Conservation (phyloP, 2,329 filamentous ascomycete species). For the Ampelomyces quisqualis region DNA sequence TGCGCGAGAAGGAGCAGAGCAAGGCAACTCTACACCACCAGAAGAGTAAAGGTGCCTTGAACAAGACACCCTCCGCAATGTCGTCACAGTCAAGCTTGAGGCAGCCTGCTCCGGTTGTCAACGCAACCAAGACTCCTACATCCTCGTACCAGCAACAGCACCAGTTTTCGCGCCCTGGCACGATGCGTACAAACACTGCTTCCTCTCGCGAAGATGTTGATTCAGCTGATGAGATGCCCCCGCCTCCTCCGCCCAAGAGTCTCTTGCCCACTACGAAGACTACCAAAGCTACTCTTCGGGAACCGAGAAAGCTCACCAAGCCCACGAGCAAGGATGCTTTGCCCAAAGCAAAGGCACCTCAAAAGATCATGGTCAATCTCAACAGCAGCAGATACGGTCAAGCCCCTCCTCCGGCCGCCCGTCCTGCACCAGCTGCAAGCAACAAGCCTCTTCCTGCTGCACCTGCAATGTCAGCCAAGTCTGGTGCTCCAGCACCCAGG, state of each 20-base stretch:
- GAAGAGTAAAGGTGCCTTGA: slow-evolving; percentile 36
- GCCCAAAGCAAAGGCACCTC: slow-evolving; percentile 63
- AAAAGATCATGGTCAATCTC: slow-evolving; percentile 64
- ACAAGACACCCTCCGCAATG: slow-evolving; percentile 55
- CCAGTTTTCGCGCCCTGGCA: slow-evolving; percentile 31
- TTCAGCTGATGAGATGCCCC: slow-evolving; percentile 58
- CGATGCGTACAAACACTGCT: slow-evolving; percentile 30
- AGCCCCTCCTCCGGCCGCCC: slow-evolving; percentile 56
- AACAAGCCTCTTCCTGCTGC: slow-evolving; percentile 28
- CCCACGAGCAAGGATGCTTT: slow-evolving; percentile 60
- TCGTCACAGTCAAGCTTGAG: slow-evolving; percentile 37
- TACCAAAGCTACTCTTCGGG: slow-evolving; percentile 34
- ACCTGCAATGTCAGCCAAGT: slow-evolving; percentile 22
- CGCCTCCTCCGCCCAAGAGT: slow-evolving; percentile 59
- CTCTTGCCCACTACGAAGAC: slow-evolving; percentile 52
- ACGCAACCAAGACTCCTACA: slow-evolving; percentile 53
- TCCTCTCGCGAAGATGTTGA: slow-evolving; percentile 40
- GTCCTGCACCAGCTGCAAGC: slow-evolving; percentile 46
- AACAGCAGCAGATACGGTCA: slow-evolving; percentile 53
- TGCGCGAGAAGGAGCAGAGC: slow-evolving; percentile 68
- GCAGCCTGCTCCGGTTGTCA: slow-evolving; percentile 17
- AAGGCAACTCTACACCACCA: slow-evolving; percentile 57
- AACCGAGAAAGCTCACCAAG: slow-evolving; percentile 56
- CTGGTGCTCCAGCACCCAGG: slow-evolving; percentile 56
- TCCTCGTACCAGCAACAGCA: slow-evolving; percentile 30